Conservation (phyloP, 129 eudicot species). For the Arctium minus region DNA sequence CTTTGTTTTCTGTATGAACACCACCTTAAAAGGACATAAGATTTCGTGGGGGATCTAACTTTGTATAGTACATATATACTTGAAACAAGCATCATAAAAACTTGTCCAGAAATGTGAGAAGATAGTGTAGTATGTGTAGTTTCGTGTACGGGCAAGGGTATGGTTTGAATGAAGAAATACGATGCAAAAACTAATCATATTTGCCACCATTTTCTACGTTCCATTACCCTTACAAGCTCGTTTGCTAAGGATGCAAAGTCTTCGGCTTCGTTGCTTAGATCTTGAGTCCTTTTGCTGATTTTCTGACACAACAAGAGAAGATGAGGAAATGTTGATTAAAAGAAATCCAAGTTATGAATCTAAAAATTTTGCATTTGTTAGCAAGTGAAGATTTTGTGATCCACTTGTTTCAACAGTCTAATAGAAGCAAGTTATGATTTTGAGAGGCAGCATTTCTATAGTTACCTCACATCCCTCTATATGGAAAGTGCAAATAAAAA, state of each 20-base stretch:
- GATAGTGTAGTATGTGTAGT: background rate
- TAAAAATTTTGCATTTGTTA: background rate
- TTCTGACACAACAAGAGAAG: conserved; percentile 40
- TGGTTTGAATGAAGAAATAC: background rate
- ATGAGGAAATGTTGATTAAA: background rate
- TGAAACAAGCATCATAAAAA: conserved; percentile 2
- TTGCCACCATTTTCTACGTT: conserved; percentile 89
- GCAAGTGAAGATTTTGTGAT: background rate
- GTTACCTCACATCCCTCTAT: too few relatives aligned
- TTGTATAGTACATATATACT: conserved; percentile 9
- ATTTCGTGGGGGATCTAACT: background rate
- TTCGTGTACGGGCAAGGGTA: background rate
- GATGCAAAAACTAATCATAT: conserved; percentile 34
- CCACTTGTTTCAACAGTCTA: background rate
- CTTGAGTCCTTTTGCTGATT: conserved; percentile 76
- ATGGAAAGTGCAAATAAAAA: background rate
- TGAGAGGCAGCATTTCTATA: too few relatives aligned
- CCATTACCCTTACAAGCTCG: conserved; percentile 93
- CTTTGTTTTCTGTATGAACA: background rate
- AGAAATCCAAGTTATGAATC: background rate
- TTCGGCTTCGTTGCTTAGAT: conserved; percentile 74
- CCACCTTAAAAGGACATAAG: background rate
- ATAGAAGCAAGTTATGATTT: too few relatives aligned
- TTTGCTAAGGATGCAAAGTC: conserved; percentile 94
- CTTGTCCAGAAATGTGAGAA: conserved; percentile 1